Evolutionary conservation across 2,329 filamentous ascomycete species (phyloP).

Genomic region (Graphilbum fragrans): DNA sequence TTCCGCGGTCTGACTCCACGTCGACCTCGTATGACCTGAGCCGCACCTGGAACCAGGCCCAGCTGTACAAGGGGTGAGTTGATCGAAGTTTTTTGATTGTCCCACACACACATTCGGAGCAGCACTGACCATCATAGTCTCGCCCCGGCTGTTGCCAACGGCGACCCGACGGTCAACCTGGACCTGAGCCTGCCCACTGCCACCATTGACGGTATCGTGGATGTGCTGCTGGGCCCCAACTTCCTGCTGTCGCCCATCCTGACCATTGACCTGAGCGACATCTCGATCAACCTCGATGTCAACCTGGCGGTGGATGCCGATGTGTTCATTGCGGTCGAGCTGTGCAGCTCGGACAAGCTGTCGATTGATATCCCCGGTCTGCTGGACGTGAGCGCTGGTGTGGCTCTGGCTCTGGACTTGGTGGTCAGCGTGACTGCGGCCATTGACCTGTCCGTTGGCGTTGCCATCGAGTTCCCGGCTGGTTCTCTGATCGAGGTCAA

Average conservation of each 20-base stretch:
- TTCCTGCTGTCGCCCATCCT: slow-evolving; percentile 11
- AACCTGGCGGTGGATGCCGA: slow-evolving; percentile 14
- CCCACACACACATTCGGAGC: not conserved
- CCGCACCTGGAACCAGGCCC: slow-evolving; percentile 10
- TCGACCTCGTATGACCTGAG: slow-evolving; percentile 7
- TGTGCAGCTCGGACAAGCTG: slow-evolving; percentile 11
- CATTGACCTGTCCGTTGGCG: slow-evolving; percentile 13
- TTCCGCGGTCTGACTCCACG: not conserved
- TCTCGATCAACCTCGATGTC: slow-evolving; percentile 15
- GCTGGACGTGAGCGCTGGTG: slow-evolving; percentile 11
- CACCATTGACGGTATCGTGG: slow-evolving; percentile 9
- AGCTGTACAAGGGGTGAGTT: slow-evolving; percentile 11
- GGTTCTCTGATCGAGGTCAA: slow-evolving; percentile 16
- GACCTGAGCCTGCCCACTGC: slow-evolving; percentile 11
- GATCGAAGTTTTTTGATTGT: not conserved
- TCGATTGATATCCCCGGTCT: slow-evolving; percentile 13
- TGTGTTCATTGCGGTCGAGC: slow-evolving; percentile 13
- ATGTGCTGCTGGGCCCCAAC: slow-evolving; percentile 8
- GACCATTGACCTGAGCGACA: slow-evolving; percentile 13
- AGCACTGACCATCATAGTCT: slow-evolving; percentile 1
- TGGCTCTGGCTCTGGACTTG: slow-evolving; percentile 17
- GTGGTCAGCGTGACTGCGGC: slow-evolving; percentile 15
- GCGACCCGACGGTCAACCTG: slow-evolving; percentile 8
- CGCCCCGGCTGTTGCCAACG: slow-evolving; percentile 4
- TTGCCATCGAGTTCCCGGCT: slow-evolving; percentile 16